Percentiles rank a stretch among this genome's conserved stretches.
These are phyloP conservation scores for Plasmodium fragile DNA, from an alignment of 169 alveolate genomes.

Conservation along the genomic window DNA sequence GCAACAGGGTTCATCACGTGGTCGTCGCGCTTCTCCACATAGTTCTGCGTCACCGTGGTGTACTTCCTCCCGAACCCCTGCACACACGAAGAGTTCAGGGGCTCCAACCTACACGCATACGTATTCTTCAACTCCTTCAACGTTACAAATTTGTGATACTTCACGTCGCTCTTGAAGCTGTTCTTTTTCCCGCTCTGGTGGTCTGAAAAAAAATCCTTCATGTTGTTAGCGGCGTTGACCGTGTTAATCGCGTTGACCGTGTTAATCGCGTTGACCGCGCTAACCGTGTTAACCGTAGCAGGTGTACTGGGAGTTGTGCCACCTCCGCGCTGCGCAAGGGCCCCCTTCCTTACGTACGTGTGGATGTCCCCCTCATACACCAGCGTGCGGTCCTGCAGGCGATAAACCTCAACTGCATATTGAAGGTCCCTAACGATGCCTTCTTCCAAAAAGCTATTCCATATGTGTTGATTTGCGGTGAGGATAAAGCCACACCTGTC, in stretches of 20 bases:
- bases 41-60: conserved; percentile 12
- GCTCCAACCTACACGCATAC: background rate
- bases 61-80: background rate
- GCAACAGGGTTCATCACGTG: background rate
- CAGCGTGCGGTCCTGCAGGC: conserved; percentile 9
- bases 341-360: conserved; percentile 27
- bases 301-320: background rate
- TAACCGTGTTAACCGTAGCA: no score
- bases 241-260: no score
- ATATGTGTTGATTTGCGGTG: conserved; percentile 31
- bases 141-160: conserved; percentile 11
- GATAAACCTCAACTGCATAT: conserved; percentile 29
- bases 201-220: background rate
- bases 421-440: conserved; percentile 23
- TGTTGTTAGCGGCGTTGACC: background rate
- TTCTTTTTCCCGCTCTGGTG: background rate
- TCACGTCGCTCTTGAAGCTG: background rate
- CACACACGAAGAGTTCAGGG: background rate
- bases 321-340: background rate
- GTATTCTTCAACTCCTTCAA: conserved; percentile 30
- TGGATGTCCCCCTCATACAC: conserved; percentile 11
- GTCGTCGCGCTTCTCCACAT: background rate
- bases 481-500: conserved; percentile 4
- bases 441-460: conserved; percentile 9
- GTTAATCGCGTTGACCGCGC: no score